These are phyloP conservation scores for Elaeagnus macrophylla DNA, from an alignment of 306 rosid genomes.

Conservation along the genomic window DNA sequence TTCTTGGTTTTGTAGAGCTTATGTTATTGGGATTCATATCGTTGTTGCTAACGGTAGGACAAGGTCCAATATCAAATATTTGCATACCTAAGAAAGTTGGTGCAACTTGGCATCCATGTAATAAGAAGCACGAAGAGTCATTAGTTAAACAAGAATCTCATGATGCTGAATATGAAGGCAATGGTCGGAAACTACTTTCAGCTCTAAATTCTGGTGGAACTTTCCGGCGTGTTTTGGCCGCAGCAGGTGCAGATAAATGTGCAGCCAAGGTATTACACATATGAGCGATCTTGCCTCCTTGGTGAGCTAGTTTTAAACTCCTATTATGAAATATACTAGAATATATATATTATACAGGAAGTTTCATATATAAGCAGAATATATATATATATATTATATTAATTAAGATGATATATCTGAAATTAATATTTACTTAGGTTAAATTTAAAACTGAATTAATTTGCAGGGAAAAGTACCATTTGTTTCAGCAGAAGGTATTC, in stretches of 20 bases:
- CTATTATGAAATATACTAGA: no score
- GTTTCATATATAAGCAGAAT: no score
- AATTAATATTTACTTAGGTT: no score
- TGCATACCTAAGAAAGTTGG: conserved; percentile 52
- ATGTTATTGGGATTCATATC: conserved; percentile 87
- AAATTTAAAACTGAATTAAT: neutral
- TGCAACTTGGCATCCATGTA: conserved; percentile 68
- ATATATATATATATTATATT: no score
- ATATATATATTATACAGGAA: no score
- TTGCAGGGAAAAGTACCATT: conserved; percentile 58
- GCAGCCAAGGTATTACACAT: conserved; percentile 25
- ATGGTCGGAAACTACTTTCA: conserved; percentile 30
- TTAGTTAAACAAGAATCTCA: neutral
- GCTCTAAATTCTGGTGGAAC: conserved; percentile 3
- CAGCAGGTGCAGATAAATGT: conserved; percentile 41
- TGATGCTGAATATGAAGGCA: neutral
- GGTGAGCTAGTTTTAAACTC: no score
- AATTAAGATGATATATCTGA: no score
- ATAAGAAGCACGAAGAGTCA: conserved; percentile 2
- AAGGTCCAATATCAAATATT: conserved; percentile 42
- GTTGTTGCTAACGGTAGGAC: conserved; percentile 74
- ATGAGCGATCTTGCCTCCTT: no score
- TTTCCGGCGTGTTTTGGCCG: conserved; percentile 49
- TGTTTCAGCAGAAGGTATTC: conserved; percentile 56
- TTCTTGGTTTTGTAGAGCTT: conserved; percentile 43